Evolutionary conservation across 1,284 basidiomycete genomes (phyloP), one percentile per base, ranked within the genome.

Genomic region (Malassezia yamatoensis): DNA sequence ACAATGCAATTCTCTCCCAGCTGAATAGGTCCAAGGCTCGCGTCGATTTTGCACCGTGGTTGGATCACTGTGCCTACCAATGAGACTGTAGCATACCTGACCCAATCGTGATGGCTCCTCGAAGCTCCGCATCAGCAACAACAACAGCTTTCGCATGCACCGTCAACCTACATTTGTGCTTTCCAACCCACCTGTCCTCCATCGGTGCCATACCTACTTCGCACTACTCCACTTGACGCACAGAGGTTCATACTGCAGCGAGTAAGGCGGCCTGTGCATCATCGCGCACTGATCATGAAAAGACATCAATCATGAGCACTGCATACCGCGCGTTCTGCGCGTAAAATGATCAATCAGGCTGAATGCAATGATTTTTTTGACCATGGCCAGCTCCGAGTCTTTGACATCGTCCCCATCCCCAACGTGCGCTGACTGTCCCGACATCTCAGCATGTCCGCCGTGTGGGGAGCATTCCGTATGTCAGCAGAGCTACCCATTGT

Each of bases 1-100:
- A 98, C 82, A 65, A 96, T 88, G 72, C 88, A 91, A 52, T 85
- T 83, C 21, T 83, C 79, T 8, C 90, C 93, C 45, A 96, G 85
- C 43, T 87, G 79, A 60, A 96, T 89, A 3, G 88, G 85, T 0
- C 87, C 90, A 5, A 83, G 83, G 41, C 88, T 82, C 7, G 89
- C 90, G 60, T 90, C 85, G 60, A 96, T 86, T 32, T 86, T 87
- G 0, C 87, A 88, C 71, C 88, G 88, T 0, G 93, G 91, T 65
- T 96, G 91, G n/a, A 98, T 82, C 47, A 96, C 84, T 5, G 54
- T 42, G n/a, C 51, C 41, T 43, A n/a, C 9, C 13, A 24, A 12
- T 24, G 13, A 20, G 18, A 12, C 7, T 11, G 16, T 16, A 12
- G 32, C 41, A 32, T 24, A 43, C 41, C 55, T 1, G 37, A 13